Evolutionary conservation across 495 filamentous ascomycete genomes (phyloP), one percentile per base, ranked within the genome.

Genomic region (Xylaria scruposa): DNA sequence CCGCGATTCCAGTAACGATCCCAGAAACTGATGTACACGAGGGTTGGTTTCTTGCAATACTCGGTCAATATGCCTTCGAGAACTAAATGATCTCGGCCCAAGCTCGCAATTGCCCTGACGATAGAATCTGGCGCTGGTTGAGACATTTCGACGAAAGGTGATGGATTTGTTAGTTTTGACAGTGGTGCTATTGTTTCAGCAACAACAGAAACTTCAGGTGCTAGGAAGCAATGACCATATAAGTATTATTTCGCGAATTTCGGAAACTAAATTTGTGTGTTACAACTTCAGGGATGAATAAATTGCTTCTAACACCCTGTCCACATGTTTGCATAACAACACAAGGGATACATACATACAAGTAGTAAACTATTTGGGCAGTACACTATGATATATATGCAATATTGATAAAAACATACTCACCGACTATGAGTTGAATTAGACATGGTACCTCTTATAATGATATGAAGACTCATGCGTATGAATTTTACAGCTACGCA

Each of bases 21-120:
- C 44, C 63, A 67, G 31, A 67, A 53, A 5, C 29, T 51, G 17
- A 67, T 40, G 8, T 67, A 53, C 2, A 67, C 29, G 15, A 67
- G 63, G 21, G 19, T 66, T 24, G 63, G 63, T 21, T 36, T 66
- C 17, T 49, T 29, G 40, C n/a, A 24, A 26, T 47, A 49, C 17
- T 47, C 40, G n/a, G 15, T 33, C 8, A 65, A 47, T 31, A 65
- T 65, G 2, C 5, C 6, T 33, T 65, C 42, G 17, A 19, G 2
- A 33, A 49, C 7, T 13, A 24, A 49, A 36, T 49, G 38, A 3
- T 10, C 5, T 26, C 12, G 60, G 15, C 12, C 4, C 4, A 31
- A 42, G 1, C 19, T 31, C 2, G 61, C 61, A 5, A 49, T 4
- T 33, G 46, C n/a, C 26, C n/a, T 24, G 24, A 31, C 2, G 44